Percentiles rank a stretch among this genome's conserved stretches.
These are phyloP conservation scores for Gyromitra esculenta DNA, from an alignment of 2,329 filamentous ascomycete species.

Conservation along the genomic window DNA sequence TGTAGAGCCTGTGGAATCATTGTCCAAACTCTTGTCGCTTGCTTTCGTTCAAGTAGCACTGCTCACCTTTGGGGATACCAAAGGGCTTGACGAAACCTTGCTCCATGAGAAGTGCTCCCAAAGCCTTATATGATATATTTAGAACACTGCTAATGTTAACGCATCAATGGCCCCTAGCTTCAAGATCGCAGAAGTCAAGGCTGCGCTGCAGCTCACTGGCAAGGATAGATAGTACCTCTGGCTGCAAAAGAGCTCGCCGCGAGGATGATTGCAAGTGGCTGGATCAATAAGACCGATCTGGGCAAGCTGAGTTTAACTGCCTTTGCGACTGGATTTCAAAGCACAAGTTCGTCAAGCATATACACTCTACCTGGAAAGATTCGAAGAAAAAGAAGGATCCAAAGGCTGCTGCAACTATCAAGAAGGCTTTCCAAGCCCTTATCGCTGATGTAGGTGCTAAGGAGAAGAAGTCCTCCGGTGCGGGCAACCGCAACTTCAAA, in stretches of 20 bases:
- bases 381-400: neutral
- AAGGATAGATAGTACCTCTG: neutral
- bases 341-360: neutral
- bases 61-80: too few relatives aligned
- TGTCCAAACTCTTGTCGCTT: too few relatives aligned
- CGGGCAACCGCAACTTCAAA: neutral
- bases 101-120: neutral
- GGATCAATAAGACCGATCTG: neutral
- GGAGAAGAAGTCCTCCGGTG: neutral
- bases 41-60: too few relatives aligned
- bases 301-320: too few relatives aligned
- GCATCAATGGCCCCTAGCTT: neutral
- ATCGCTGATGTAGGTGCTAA: neutral
- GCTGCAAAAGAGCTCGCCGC: neutral
- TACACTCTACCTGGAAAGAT: neutral
- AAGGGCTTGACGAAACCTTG: too few relatives aligned
- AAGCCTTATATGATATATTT: too few relatives aligned
- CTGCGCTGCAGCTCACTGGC: neutral
- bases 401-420: neutral
- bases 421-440: neutral
- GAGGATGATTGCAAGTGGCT: neutral
- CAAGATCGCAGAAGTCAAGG: neutral
- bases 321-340: neutral
- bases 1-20: too few relatives aligned
- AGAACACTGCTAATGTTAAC: neutral